Evolutionary conservation across 495 filamentous ascomycete species (phyloP), one percentile per base, ranked within the genome.

Genomic region (Neurospora sublineolata): DNA sequence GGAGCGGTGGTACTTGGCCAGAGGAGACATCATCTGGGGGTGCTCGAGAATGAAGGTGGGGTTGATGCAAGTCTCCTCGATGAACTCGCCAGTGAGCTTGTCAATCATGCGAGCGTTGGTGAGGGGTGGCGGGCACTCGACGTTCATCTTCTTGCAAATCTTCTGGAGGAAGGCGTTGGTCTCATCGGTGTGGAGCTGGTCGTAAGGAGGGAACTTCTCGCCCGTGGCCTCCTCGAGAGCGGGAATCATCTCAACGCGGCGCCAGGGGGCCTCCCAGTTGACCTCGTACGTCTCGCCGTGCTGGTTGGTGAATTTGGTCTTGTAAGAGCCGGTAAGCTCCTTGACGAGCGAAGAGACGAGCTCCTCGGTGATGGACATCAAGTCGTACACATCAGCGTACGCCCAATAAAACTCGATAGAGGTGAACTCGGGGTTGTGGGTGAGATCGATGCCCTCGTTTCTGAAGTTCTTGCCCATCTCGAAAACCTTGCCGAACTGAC

Each of bases 71-170:
- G 89, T 94, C 76, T 92, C 89, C 83, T 99, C 95, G 76, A 97
- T 94, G 82, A 94, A 97, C 76, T 97, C 94, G 72, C 94, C 94
- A 23, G 94, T 94, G 69, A 99, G 88, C 85, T 94, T 97, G 84
- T 99, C 95, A 69, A 99, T 89, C 91, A 98, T 97, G 70, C 96
- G 88, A n/a, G 94, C 91, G 79, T 97, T 97, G 72, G 95, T 99
- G 69, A 91, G 85, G 10, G 95, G 95, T 1, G 94, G 89, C 30
- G 93, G 84, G 85, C 94, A 98, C 16, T 97, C 93, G 20, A 99
- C 89, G 33, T 91, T 91, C 79, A 91, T 90, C 87, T 97, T 96
- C 87, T 94, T 90, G 36, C 94, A 87, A 5, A 98, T 80, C 16
- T 83, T 81, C 84, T 91, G 89, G 75, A 99, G 88, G 87, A 97